Conservation (phyloP, 371 early-diverging fungal genomes). For the Circinella minor region DNA sequence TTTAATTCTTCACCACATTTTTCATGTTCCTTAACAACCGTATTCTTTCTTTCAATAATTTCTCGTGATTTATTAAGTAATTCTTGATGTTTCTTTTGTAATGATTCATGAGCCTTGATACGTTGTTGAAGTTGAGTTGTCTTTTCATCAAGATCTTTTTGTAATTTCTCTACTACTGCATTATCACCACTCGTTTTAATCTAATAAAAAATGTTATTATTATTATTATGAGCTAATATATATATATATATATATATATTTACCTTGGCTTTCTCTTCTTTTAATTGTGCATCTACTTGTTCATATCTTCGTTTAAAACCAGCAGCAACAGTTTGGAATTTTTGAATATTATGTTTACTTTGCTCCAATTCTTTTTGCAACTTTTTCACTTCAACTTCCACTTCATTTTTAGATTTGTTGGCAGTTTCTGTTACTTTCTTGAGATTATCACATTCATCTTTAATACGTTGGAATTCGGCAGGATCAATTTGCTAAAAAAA, state of each 20-base stretch:
- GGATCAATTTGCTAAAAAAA: not conserved
- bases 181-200: not conserved
- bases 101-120: not conserved
- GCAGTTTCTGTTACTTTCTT: not conserved
- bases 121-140: not conserved
- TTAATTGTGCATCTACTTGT: not conserved
- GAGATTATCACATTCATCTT: conserved; percentile 2
- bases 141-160: not conserved
- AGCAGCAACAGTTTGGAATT: not conserved
- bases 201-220: no score
- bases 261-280: no score
- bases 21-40: not conserved
- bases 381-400: not conserved
- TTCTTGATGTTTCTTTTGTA: conserved; percentile 1
- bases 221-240: no score
- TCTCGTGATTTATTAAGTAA: not conserved
- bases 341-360: not conserved
- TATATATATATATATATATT: no score
- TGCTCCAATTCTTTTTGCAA: not conserved
- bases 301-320: not conserved
- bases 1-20: not conserved
- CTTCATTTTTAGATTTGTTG: not conserved
- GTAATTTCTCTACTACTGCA: not conserved
- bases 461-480: not conserved
- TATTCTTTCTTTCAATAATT: not conserved